These are phyloP conservation scores for Dioszegia hungarica DNA, from an alignment of 768 basidiomycete genomes.

Conservation along the genomic window DNA sequence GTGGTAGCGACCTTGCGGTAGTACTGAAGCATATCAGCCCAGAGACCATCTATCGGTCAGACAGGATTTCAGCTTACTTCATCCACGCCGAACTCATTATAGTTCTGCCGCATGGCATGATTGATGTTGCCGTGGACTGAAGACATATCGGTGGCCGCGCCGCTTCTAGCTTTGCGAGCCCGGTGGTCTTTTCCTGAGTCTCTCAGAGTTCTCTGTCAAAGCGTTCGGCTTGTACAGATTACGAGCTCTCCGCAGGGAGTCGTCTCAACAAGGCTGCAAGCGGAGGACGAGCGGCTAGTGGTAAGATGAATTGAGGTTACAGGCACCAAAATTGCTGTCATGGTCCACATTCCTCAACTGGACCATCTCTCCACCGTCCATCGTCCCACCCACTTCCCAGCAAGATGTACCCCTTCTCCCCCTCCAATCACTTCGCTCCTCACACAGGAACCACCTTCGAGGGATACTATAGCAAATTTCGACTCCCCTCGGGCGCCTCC, in stretches of 20 bases:
- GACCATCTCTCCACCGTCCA: background rate
- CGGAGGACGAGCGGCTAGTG: no score
- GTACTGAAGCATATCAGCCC: slow-evolving; percentile 52
- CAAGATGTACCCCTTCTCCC: background rate
- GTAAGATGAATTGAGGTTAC: no score
- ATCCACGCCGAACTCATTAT: slow-evolving; percentile 58
- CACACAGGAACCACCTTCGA: slow-evolving; percentile 25
- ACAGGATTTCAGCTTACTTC: slow-evolving; percentile 51
- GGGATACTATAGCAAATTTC: slow-evolving; percentile 32
- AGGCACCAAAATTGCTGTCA: background rate
- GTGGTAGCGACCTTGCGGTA: slow-evolving; percentile 63
- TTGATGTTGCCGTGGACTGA: slow-evolving; percentile 43
- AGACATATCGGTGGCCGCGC: no score
- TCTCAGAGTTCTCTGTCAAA: background rate
- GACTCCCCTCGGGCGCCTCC: slow-evolving; percentile 31
- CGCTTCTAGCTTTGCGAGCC: background rate
- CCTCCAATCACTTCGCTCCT: slow-evolving; percentile 20
- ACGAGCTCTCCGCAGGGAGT: no score
- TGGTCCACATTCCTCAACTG: background rate
- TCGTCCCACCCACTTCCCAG: background rate
- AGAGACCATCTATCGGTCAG: background rate
- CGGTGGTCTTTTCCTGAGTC: background rate
- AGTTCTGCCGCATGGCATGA: slow-evolving; percentile 57
- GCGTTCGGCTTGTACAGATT: no score
- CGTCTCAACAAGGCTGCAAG: no score